Evolutionary conservation across 768 basidiomycete genomes (phyloP), one percentile per base, ranked within the genome.

Genomic region (Hortiboletus campestris): DNA sequence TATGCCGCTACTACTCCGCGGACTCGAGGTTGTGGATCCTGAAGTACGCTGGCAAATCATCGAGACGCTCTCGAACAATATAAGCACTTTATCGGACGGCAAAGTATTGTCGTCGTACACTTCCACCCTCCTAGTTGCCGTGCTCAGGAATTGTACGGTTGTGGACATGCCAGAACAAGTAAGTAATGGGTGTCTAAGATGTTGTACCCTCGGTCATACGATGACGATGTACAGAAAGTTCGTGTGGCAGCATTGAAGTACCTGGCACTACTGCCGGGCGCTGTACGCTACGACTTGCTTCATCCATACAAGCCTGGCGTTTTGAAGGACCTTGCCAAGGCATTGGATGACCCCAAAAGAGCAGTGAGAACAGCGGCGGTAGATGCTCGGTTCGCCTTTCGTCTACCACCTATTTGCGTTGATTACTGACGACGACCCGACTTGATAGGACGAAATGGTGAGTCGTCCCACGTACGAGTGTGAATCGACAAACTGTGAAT

Each of bases 331-430:
- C 77, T 99, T 28, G 86, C 80, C 0, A 84, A 79, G 57, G 83
- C 80, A 5, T 71, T 98, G 45, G 97, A 98, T 67, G 97, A 98
- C 73, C 91, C 91, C n/a, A 89, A 87, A 67, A 78, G 89, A 55
- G 73, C 74, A 2, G 94, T 99, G 9, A 79, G 97, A 50, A 86
- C 84, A 63, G 91, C 90, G 64, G 96, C 94, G 1, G 97, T 98
- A 3, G 86, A 93, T 61, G 88, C 93, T 34, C 65, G 88, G 80
- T 79, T 61, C 29, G 73, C 51, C 14, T 34, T 49, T 48, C 31
- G 17, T 49, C 29, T 32, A 12, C 3, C 6, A 12, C 9, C 39
- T 3, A 5, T 10, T 8, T 39, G 6, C 13, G 9, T 17, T 10
- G 36, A 44, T 25, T 43, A 31, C 41, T 62, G 28, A 68, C n/a